Conservation (phyloP, 371 early-diverging fungal species). For the Mortierella sp. region DNA sequence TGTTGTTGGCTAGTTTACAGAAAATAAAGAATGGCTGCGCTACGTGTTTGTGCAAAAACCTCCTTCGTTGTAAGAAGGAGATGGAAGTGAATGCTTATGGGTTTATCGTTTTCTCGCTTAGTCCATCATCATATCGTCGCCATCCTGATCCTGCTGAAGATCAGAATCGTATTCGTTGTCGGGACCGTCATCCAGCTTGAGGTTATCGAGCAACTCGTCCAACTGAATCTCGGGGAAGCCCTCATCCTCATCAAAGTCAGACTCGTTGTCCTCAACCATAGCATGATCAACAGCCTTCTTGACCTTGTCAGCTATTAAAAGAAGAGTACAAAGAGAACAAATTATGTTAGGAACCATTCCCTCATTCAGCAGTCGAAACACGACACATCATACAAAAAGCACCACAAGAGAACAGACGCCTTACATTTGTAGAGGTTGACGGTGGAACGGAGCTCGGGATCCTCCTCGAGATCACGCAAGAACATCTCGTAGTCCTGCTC, state of each 20-base stretch:
- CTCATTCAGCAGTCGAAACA: neutral
- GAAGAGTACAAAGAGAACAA: neutral
- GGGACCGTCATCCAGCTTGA: slow-evolving; percentile 75
- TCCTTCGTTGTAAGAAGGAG: too few species aligned
- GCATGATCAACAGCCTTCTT: slow-evolving; percentile 37
- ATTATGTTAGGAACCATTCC: neutral
- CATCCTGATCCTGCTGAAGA: slow-evolving; percentile 23
- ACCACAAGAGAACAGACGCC: neutral
- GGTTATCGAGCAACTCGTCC: slow-evolving; percentile 93
- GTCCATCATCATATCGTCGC: slow-evolving; percentile 54
- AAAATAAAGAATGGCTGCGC: neutral
- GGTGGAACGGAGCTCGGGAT: slow-evolving; percentile 93
- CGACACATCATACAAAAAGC: neutral
- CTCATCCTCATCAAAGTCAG: slow-evolving; percentile 73
- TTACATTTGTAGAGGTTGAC: slow-evolving; percentile 90
- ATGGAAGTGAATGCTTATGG: neutral
- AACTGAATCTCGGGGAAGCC: slow-evolving; percentile 93
- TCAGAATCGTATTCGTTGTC: slow-evolving; percentile 55
- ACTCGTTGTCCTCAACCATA: slow-evolving; percentile 64
- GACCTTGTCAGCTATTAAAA: slow-evolving; percentile 33
- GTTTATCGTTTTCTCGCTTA: slow-evolving; percentile 8
- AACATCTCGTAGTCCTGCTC: slow-evolving; percentile 90
- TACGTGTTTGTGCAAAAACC: neutral
- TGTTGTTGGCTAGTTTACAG: slow-evolving; percentile 3
- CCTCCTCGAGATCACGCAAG: slow-evolving; percentile 97